Percentiles rank a stretch among this genome's conserved stretches.
Conservation (phyloP, 2,329 filamentous ascomycete genomes). For the Coniochaeta ligniaria region DNA sequence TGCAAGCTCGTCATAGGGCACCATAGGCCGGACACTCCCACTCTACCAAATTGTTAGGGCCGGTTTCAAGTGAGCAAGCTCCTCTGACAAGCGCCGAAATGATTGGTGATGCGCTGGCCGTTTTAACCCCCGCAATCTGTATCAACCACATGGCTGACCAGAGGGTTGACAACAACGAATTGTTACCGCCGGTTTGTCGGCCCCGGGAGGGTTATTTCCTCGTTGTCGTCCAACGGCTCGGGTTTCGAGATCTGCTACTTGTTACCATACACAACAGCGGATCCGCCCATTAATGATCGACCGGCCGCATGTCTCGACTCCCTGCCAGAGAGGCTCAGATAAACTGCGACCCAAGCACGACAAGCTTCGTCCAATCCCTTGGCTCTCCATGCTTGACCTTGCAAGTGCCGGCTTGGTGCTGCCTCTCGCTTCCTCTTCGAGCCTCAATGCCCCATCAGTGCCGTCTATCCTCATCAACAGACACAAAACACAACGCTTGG, state of each 20-base stretch:
- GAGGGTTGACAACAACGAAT: not conserved
- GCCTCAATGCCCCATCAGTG: not conserved
- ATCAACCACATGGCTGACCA: not conserved
- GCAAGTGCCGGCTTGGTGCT: slow-evolving; percentile 1
- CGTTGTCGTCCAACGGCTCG: not conserved
- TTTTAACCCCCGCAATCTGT: not conserved
- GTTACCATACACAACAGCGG: not conserved
- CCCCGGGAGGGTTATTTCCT: not conserved
- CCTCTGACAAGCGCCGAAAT: slow-evolving; percentile 2
- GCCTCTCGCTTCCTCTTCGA: not conserved
- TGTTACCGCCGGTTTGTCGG: not conserved
- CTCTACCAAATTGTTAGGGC: slow-evolving; percentile 5
- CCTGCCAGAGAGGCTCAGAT: not conserved
- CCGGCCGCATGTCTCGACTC: slow-evolving; percentile 5
- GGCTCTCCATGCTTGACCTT: not conserved
- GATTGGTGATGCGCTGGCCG: slow-evolving; percentile 4
- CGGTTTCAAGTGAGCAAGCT: slow-evolving; percentile 13
- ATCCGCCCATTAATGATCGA: slow-evolving; percentile 6
- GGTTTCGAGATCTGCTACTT: not conserved
- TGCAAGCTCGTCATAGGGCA: not conserved
- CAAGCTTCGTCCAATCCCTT: not conserved
- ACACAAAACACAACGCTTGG: slow-evolving; percentile 2
- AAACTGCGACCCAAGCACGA: not conserved
- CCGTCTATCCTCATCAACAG: not conserved
- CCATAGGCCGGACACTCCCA: not conserved